phyloP scores from a whole-genome alignment of 371 early-diverging fungal species.

The Mortierella sp. region DNA sequence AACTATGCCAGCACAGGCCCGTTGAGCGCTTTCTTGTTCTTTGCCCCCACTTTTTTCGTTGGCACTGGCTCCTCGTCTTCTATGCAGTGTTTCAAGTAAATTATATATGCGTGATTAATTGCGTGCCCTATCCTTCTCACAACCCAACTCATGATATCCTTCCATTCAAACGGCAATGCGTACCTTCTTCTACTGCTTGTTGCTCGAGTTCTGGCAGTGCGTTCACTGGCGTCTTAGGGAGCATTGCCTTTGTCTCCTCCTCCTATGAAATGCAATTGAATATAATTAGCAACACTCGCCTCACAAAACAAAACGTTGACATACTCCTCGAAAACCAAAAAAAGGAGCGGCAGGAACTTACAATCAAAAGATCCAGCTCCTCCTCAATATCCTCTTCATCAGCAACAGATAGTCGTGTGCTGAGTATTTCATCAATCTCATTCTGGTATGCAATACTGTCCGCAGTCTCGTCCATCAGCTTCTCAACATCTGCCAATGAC shows the following conservation, averaged over 20 bases:
- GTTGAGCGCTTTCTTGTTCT: conserved; percentile 21
- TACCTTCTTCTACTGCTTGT: conserved; percentile 12
- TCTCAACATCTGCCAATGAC: conserved; percentile 93
- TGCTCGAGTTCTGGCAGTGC: background rate
- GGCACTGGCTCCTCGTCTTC: background rate
- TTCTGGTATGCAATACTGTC: conserved; percentile 97
- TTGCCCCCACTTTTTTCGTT: conserved; percentile 14
- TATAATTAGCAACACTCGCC: background rate
- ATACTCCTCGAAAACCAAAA: background rate
- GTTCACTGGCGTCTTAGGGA: conserved; percentile 9
- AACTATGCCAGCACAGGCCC: conserved; percentile 46
- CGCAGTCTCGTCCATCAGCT: conserved; percentile 95
- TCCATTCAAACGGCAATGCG: background rate
- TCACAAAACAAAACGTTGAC: background rate
- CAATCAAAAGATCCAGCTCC: conserved; percentile 80
- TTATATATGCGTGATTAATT: background rate
- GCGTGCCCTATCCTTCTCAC: background rate
- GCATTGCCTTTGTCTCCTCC: conserved; percentile 7
- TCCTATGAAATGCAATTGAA: background rate
- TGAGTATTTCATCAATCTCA: conserved; percentile 87
- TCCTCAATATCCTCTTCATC: conserved; percentile 89
- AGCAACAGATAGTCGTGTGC: conserved; percentile 78
- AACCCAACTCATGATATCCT: background rate
- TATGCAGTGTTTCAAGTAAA: background rate
- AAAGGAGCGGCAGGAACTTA: background rate